A percentile compares a stretch with the other conserved stretches of the same genome.
These are phyloP conservation scores for Solanum virginianum DNA, from an alignment of 257 asterid genomes.

Conservation along the genomic window DNA sequence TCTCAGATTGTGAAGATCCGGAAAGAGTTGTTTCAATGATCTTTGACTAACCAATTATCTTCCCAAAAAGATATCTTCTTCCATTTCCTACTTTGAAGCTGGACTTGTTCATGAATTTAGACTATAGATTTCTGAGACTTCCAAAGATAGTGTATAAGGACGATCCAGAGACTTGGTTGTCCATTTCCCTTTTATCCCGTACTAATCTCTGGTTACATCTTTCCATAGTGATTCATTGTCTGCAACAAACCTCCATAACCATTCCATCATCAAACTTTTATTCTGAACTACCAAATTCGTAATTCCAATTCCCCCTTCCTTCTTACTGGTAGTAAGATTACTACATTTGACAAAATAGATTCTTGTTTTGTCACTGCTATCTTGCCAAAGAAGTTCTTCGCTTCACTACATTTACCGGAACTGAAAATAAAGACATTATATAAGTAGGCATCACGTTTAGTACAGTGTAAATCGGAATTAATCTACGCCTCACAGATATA, in stretches of 20 bases:
- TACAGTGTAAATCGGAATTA: not conserved
- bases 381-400: not conserved
- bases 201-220: not conserved
- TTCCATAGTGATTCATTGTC: not conserved
- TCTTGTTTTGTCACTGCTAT: not conserved
- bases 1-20: not conserved
- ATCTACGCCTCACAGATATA: not conserved
- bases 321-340: not conserved
- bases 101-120: not conserved
- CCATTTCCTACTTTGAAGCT: not conserved
- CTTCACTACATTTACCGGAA: not conserved
- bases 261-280: not conserved
- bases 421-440: not conserved
- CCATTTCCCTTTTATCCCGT: not conserved
- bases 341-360: not conserved
- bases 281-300: not conserved
- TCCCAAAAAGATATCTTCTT: not conserved
- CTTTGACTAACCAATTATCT: not conserved
- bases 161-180: not conserved
- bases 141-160: not conserved
- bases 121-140: not conserved
- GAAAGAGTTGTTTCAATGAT: not conserved
- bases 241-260: not conserved
- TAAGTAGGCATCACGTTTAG: not conserved
- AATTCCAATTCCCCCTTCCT: not conserved